Evolutionary conservation across 805 yeast genomes (phyloP).

Genomic region (Candida taoyuanica): DNA sequence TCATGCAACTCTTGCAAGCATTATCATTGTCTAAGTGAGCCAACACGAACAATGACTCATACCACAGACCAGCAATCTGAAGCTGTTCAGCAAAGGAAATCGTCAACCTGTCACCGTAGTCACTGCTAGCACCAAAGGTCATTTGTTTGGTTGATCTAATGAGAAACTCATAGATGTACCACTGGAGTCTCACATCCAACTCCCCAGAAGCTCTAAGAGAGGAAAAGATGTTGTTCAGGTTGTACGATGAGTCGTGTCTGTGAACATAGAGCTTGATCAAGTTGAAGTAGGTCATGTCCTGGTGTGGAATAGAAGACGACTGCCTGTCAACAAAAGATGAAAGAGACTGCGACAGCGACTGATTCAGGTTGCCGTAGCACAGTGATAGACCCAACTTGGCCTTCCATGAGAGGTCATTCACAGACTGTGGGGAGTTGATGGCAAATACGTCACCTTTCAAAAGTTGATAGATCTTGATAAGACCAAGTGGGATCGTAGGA

Average conservation of each 20-base stretch:
- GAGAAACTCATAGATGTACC: conserved; percentile 49
- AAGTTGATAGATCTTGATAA: conserved; percentile 59
- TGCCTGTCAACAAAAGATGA: conserved; percentile 24
- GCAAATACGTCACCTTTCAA: conserved; percentile 48
- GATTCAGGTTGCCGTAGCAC: conserved; percentile 55
- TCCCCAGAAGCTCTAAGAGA: conserved; percentile 12
- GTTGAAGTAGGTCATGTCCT: conserved; percentile 23
- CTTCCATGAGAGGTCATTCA: conserved; percentile 59
- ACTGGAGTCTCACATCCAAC: conserved; percentile 39
- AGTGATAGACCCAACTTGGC: conserved; percentile 53
- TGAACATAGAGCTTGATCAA: conserved; percentile 29
- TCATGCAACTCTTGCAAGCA: conserved; percentile 38
- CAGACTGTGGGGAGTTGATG: conserved; percentile 28
- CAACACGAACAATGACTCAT: conserved; percentile 59
- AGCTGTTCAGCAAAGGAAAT: conserved; percentile 48
- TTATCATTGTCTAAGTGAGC: conserved; percentile 50
- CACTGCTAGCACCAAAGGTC: conserved; percentile 21
- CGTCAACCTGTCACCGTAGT: conserved; percentile 35
- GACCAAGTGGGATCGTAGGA: conserved; percentile 44
- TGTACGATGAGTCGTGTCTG: conserved; percentile 18
- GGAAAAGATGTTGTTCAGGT: conserved; percentile 15
- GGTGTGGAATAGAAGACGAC: conserved; percentile 6
- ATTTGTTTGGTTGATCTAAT: conserved; percentile 29
- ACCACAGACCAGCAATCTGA: conserved; percentile 41
- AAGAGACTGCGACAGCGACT: conserved; percentile 31